A percentile compares a stretch with the other conserved stretches of the same genome.
Conservation (phyloP, 148 eudicot genomes). For the Limonium bicolor region DNA sequence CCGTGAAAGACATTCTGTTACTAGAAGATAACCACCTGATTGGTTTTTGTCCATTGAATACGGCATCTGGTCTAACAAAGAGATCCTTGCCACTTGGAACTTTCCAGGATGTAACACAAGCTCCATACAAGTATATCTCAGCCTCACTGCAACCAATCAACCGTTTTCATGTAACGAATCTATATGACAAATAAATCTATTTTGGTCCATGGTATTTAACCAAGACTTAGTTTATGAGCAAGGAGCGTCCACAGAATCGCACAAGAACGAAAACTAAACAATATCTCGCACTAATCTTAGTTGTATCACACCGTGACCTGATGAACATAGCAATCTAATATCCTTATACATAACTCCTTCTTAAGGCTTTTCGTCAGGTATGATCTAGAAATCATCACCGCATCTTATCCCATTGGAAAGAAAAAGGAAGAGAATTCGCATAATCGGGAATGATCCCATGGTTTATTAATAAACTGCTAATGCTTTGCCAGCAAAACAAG, state of each 20-base stretch:
- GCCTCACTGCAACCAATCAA: slow-evolving; percentile 84
- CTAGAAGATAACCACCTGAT: too few species aligned
- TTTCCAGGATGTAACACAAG: slow-evolving; percentile 92
- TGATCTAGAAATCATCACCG: too few species aligned
- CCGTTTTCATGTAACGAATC: neutral
- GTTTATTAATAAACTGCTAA: neutral
- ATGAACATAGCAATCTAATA: too few species aligned
- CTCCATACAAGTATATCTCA: slow-evolving; percentile 89
- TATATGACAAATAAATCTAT: neutral
- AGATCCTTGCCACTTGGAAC: slow-evolving; percentile 63
- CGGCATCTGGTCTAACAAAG: slow-evolving; percentile 96
- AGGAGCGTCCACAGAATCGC: neutral
- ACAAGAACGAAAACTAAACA: too few species aligned
- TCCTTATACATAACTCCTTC: neutral
- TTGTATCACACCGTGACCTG: neutral
- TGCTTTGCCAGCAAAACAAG: neutral
- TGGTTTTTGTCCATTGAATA: slow-evolving; percentile 93
- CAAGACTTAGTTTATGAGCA: neutral
- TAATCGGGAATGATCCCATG: too few species aligned
- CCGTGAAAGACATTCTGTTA: too few species aligned
- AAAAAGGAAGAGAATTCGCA: too few species aligned
- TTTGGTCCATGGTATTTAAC: neutral
- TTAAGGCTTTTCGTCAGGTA: too few species aligned
- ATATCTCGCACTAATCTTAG: neutral
- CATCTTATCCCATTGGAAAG: slow-evolving; percentile 1